These are phyloP conservation scores for Sclerotinia borealis DNA, from an alignment of 2,329 filamentous ascomycete species.

Conservation along the genomic window DNA sequence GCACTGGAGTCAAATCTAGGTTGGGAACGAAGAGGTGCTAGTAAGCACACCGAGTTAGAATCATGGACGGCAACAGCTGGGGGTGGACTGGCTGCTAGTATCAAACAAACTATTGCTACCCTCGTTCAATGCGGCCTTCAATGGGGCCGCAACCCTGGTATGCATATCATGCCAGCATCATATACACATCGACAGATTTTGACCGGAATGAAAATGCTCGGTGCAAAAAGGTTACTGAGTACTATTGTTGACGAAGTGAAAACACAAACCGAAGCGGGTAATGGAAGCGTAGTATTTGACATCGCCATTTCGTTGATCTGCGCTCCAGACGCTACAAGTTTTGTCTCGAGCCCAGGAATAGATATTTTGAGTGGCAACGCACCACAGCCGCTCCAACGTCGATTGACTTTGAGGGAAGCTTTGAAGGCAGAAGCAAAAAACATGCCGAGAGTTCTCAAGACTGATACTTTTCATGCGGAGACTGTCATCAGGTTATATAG, in stretches of 20 bases:
- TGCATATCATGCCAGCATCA: constrained; percentile 51
- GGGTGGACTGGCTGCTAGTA: constrained; percentile 49
- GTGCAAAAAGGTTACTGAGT: constrained; percentile 53
- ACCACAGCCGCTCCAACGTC: constrained; percentile 22
- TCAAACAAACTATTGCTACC: constrained; percentile 56
- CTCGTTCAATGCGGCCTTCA: constrained; percentile 60
- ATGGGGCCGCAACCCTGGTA: constrained; percentile 38
- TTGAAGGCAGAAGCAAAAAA: constrained; percentile 28
- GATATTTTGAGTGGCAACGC: constrained; percentile 13
- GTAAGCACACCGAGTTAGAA: constrained; percentile 62
- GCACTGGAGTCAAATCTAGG: constrained; percentile 53
- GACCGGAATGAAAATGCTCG: constrained; percentile 53
- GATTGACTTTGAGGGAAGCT: constrained; percentile 29
- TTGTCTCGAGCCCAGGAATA: constrained; percentile 14
- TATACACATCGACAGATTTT: constrained; percentile 71
- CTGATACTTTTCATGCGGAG: constrained; percentile 26
- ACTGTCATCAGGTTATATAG: constrained; percentile 28
- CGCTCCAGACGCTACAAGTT: constrained; percentile 48
- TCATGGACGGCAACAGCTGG: constrained; percentile 54
- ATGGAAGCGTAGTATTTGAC: constrained; percentile 59
- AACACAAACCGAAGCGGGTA: constrained; percentile 52
- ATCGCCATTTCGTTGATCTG: constrained; percentile 64
- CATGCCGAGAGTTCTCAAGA: constrained; percentile 26
- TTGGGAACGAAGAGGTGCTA: constrained; percentile 54
- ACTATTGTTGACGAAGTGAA: constrained; percentile 63